Evolutionary conservation across 176 grass and related monocot genomes (phyloP).

Genomic region (Triticum monococcum): DNA sequence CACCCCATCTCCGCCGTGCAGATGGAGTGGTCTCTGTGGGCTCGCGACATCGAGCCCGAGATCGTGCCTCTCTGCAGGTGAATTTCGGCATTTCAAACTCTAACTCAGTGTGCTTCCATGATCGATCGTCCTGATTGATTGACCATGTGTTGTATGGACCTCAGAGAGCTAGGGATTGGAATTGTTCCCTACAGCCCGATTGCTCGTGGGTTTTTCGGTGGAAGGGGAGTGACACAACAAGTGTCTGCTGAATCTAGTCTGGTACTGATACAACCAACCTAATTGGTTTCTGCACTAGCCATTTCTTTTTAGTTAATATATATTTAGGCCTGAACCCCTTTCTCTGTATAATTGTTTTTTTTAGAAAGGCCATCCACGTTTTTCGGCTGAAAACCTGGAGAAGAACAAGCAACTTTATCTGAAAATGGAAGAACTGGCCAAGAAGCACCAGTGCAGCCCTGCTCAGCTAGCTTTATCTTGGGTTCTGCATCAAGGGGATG

Average conservation of each 20-base stretch:
- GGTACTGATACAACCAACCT: constrained; percentile 33
- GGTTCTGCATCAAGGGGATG: constrained; percentile 79
- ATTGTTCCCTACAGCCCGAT: constrained; percentile 90
- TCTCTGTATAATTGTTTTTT: background rate
- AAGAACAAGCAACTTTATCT: constrained; percentile 71
- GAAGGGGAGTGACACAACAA: constrained; percentile 53
- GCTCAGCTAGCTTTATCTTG: constrained; percentile 74
- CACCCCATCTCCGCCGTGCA: constrained; percentile 75
- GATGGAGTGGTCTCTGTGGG: constrained; percentile 96
- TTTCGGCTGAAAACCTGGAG: constrained; percentile 60
- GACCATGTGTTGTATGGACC: background rate
- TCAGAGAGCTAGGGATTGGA: constrained; percentile 79
- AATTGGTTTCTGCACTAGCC: background rate
- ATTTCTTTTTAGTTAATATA: background rate
- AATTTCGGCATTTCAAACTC: background rate
- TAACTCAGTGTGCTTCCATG: background rate
- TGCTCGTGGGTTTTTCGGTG: constrained; percentile 70
- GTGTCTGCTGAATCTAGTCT: constrained; percentile 52
- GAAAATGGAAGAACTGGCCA: constrained; percentile 47
- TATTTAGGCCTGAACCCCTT: background rate
- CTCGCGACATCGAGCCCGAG: constrained; percentile 74
- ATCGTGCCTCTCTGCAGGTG: constrained; percentile 89
- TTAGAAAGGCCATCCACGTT: constrained; percentile 61
- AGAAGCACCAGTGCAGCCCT: constrained; percentile 68
- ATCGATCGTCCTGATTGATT: background rate